A percentile compares a stretch with the other conserved stretches of the same genome.
These are phyloP conservation scores for Onygenales sp. DNA, from an alignment of 2,329 filamentous ascomycete genomes.

Conservation along the genomic window DNA sequence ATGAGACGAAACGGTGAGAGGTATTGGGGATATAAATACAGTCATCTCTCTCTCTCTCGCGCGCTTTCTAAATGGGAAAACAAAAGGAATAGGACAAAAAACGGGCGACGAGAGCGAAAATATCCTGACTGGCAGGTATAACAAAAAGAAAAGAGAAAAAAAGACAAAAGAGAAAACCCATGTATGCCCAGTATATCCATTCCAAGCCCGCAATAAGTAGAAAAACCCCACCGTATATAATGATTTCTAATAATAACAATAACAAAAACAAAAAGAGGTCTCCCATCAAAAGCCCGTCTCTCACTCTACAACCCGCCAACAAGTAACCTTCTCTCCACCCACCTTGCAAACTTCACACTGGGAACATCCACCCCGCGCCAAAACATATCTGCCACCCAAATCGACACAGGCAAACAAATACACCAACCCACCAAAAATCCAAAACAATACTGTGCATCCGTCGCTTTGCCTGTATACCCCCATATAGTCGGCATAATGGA, in stretches of 20 bases:
- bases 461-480: slow-evolving; percentile 30
- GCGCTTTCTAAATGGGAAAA: background rate
- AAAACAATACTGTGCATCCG: slow-evolving; percentile 28
- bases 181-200: background rate
- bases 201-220: background rate
- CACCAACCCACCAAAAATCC: slow-evolving; percentile 32
- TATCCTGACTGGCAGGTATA: too few species aligned
- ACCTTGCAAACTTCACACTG: slow-evolving; percentile 41
- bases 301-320: background rate
- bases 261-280: slow-evolving; percentile 3
- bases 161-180: background rate
- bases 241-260: background rate
- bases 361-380: slow-evolving; percentile 48
- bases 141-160: background rate
- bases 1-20: too few species aligned
- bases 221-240: background rate
- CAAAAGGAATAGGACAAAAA: background rate
- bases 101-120: background rate
- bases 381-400: slow-evolving; percentile 52
- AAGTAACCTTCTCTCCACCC: slow-evolving; percentile 34
- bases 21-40: too few species aligned
- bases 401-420: slow-evolving; percentile 30
- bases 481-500: slow-evolving; percentile 34
- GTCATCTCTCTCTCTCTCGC: too few species aligned
- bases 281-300: slow-evolving; percentile 4